Evolutionary conservation across 805 yeast genomes (phyloP).

Genomic region (Spathaspora passalidarum): DNA sequence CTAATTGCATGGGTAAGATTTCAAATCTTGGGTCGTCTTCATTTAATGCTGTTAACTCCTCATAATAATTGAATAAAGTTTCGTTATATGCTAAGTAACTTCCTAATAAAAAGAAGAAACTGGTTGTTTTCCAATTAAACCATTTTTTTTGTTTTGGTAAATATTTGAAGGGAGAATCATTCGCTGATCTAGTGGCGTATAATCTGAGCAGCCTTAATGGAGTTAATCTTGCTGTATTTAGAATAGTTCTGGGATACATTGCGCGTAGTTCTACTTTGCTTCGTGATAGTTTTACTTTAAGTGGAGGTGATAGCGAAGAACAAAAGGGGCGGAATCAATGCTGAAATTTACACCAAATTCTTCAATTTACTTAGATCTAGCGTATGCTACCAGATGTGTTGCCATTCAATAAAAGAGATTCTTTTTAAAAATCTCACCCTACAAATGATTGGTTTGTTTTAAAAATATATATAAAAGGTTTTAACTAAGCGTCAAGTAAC

Average conservation of each 20-base stretch:
- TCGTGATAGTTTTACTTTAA: background rate
- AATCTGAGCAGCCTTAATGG: constrained; percentile 2
- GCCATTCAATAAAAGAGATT: too few species aligned
- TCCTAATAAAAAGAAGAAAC: constrained; percentile 19
- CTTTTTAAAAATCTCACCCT: too few species aligned
- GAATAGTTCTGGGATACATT: background rate
- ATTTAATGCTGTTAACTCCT: constrained; percentile 18
- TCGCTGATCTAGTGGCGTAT: constrained; percentile 25
- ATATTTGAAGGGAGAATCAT: constrained; percentile 32
- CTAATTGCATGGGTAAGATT: constrained; percentile 38
- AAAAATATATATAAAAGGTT: too few species aligned
- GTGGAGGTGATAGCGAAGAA: background rate
- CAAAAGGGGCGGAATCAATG: background rate
- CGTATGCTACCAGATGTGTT: background rate
- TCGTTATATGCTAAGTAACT: constrained; percentile 25
- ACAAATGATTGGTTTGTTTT: too few species aligned
- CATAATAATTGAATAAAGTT: constrained; percentile 22
- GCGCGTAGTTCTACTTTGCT: background rate
- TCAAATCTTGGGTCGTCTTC: constrained; percentile 15
- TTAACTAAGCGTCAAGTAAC: too few species aligned
- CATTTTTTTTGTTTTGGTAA: constrained; percentile 21
- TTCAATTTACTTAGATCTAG: background rate
- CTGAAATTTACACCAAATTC: background rate
- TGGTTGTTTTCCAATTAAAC: constrained; percentile 28
- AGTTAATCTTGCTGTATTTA: background rate